Percentiles rank a stretch among this genome's conserved stretches.
phyloP scores from a whole-genome alignment of 371 early-diverging fungal genomes.

The Catenaria anguillulae region DNA sequence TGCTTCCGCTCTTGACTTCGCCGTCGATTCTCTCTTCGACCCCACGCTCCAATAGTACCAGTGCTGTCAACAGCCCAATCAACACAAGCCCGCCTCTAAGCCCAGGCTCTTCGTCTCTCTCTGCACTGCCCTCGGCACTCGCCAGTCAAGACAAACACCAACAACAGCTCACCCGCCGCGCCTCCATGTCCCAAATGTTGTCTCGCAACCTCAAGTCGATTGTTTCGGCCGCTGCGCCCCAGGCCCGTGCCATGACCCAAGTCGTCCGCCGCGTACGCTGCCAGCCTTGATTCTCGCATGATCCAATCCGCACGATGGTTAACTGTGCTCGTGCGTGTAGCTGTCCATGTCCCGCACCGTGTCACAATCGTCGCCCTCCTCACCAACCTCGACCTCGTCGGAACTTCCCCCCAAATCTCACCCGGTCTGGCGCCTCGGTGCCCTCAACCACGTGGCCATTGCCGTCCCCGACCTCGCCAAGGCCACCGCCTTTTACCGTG shows the following conservation, averaged over 20 bases:
- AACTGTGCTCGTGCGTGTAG: neutral
- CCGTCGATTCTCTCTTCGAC: too few relatives aligned
- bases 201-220: neutral
- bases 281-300: neutral
- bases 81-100: too few relatives aligned
- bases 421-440: constrained; percentile 41
- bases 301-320: neutral
- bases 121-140: too few relatives aligned
- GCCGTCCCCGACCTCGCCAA: constrained; percentile 54
- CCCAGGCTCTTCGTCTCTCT: too few relatives aligned
- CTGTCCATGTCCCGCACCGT: neutral
- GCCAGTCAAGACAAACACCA: too few relatives aligned
- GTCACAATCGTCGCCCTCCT: neutral
- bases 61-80: too few relatives aligned
- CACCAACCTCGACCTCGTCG: neutral
- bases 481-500: constrained; percentile 44
- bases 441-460: constrained; percentile 65
- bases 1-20: too few relatives aligned
- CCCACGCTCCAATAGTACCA: too few relatives aligned
- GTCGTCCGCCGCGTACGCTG: neutral
- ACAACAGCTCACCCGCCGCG: too few relatives aligned
- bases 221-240: neutral
- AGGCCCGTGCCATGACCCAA: neutral
- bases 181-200: too few relatives aligned
- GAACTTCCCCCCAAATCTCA: neutral